These are phyloP conservation scores for Lomentospora prolificans DNA, from an alignment of 2,329 filamentous ascomycete species.

Conservation along the genomic window DNA sequence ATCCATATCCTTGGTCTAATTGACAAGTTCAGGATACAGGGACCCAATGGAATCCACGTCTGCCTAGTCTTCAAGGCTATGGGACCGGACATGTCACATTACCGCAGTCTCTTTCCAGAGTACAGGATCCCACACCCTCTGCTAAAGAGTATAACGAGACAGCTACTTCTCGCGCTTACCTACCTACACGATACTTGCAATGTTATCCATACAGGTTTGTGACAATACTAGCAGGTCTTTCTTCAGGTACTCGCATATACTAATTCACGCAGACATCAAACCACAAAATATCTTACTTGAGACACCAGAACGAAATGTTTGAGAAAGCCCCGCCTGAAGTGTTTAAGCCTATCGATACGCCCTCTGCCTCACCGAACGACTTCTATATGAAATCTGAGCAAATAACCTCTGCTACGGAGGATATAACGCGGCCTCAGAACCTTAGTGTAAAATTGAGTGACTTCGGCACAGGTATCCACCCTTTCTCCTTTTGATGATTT, in stretches of 20 bases:
- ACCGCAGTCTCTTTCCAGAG: constrained; percentile 11
- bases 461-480: constrained; percentile 14
- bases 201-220: constrained; percentile 16
- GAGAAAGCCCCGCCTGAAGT: constrained; percentile 12
- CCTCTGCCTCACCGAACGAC: constrained; percentile 7
- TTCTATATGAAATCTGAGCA: constrained; percentile 13
- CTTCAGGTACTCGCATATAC: neutral
- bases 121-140: constrained; percentile 11
- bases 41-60: constrained; percentile 20
- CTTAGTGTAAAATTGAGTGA: constrained; percentile 14
- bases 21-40: constrained; percentile 17
- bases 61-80: constrained; percentile 22
- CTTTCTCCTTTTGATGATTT: neutral
- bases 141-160: constrained; percentile 13
- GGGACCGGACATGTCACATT: constrained; percentile 17
- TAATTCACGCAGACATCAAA: constrained; percentile 15
- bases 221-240: neutral
- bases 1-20: constrained; percentile 13
- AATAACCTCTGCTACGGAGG: constrained; percentile 12
- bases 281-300: constrained; percentile 17
- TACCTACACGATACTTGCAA: constrained; percentile 14
- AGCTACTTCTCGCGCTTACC: constrained; percentile 13
- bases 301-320: constrained; percentile 14
- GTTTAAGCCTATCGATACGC: constrained; percentile 6
- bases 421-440: constrained; percentile 7